These are phyloP conservation scores for Amoebophrya sp. DNA, from an alignment of 169 alveolate genomes.

Conservation along the genomic window DNA sequence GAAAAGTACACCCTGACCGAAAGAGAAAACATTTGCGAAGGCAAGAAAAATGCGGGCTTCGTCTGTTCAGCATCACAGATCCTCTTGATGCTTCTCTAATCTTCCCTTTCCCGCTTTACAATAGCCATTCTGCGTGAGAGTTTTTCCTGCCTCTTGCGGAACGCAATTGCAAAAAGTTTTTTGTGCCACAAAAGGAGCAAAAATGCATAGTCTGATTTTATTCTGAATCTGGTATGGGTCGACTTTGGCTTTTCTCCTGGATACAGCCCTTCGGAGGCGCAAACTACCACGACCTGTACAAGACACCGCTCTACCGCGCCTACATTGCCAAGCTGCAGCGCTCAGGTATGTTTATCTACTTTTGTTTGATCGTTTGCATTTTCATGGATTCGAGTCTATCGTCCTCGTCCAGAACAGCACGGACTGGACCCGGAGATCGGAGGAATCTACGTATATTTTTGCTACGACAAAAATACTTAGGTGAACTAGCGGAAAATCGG, in stretches of 20 bases:
- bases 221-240: neutral
- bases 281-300: neutral
- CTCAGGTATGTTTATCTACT: neutral
- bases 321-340: neutral
- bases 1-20: no score
- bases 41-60: no score
- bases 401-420: neutral
- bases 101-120: no score
- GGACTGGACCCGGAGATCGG: neutral
- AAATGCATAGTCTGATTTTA: neutral
- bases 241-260: neutral
- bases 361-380: neutral
- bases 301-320: neutral
- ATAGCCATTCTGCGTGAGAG: neutral
- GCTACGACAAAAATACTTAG: neutral
- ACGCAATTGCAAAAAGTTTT: neutral
- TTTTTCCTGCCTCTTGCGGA: neutral
- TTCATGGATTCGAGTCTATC: neutral
- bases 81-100: no score
- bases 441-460: neutral
- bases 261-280: neutral
- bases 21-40: no score
- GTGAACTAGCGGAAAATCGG: neutral
- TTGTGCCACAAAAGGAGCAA: neutral
- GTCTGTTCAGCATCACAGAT: no score